A percentile compares a stretch with the other conserved stretches of the same genome.
Conservation (phyloP, 768 basidiomycete species). For the Dacryopinax spathularia region DNA sequence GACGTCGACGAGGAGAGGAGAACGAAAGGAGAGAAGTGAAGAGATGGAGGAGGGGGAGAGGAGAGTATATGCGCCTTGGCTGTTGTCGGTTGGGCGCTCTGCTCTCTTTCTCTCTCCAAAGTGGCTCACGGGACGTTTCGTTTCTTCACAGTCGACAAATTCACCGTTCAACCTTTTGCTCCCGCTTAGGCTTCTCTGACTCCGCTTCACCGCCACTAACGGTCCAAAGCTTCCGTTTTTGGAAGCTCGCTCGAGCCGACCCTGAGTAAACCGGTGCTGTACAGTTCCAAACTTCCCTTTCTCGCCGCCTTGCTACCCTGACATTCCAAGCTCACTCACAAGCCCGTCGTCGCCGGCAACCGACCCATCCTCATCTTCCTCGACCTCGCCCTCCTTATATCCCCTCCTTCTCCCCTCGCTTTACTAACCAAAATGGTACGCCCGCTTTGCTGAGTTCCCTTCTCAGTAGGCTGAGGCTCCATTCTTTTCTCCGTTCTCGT, state of each 20-base stretch:
- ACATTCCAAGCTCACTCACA: neutral
- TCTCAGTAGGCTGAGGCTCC: constrained; percentile 77
- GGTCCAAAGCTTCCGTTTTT: neutral
- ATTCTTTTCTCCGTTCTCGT: constrained; percentile 19
- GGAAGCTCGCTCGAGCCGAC: neutral
- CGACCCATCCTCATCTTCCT: neutral
- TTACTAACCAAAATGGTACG: neutral
- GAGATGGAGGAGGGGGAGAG: neutral
- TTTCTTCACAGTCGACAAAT: neutral
- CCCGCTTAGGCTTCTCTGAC: neutral
- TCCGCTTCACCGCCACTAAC: neutral
- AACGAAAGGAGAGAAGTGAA: constrained; percentile 13
- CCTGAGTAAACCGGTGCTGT: neutral
- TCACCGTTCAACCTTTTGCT: neutral
- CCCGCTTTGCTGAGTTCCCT: constrained; percentile 74
- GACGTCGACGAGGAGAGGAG: constrained; percentile 35
- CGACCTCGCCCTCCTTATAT: neutral
- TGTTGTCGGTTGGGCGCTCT: neutral
- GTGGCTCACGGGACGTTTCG: neutral
- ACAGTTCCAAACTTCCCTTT: neutral
- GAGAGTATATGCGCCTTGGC: neutral
- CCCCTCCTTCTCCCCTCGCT: neutral
- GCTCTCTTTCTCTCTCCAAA: neutral
- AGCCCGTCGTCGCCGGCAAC: neutral
- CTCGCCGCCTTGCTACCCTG: neutral